A percentile compares a stretch with the other conserved stretches of the same genome.
phyloP scores from a whole-genome alignment of 305 asterid species.

The Plantago lanceolata region DNA sequence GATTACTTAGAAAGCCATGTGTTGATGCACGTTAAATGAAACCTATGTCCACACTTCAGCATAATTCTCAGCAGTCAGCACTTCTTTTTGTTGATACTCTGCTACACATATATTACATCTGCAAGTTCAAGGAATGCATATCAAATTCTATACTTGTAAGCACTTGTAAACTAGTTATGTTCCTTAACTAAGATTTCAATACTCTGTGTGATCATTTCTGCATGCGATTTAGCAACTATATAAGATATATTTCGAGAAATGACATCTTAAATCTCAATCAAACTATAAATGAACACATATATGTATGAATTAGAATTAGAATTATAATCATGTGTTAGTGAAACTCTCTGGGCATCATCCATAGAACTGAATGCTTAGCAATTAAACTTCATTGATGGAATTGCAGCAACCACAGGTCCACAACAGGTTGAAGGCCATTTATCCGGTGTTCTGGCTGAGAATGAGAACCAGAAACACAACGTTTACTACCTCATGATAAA shows the following conservation, averaged over 20 bases:
- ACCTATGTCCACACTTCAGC: slow-evolving; percentile 85
- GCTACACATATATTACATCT: slow-evolving; percentile 77
- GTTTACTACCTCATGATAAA: not conserved
- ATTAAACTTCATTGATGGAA: slow-evolving; percentile 72
- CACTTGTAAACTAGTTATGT: too few species aligned
- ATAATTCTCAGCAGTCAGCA: slow-evolving; percentile 62
- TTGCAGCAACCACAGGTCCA: slow-evolving; percentile 78
- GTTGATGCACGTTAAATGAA: slow-evolving; percentile 78
- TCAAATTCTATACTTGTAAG: not conserved
- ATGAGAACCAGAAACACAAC: not conserved
- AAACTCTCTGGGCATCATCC: slow-evolving; percentile 73
- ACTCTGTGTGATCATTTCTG: too few species aligned
- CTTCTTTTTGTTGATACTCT: slow-evolving; percentile 76
- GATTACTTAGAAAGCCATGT: slow-evolving; percentile 75
- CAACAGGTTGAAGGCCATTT: slow-evolving; percentile 64
- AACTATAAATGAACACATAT: not conserved
- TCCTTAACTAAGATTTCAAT: too few species aligned
- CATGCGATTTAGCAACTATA: too few species aligned
- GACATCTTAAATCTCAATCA: too few species aligned
- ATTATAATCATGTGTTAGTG: not conserved
- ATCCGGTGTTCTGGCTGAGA: slow-evolving; percentile 59
- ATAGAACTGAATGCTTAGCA: slow-evolving; percentile 60
- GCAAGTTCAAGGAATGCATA: slow-evolving; percentile 21
- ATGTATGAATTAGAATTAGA: too few species aligned
- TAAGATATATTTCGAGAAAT: too few species aligned